Evolutionary conservation across 2,329 filamentous ascomycete species (phyloP).

Genomic region (Fusarium kyushuense): DNA sequence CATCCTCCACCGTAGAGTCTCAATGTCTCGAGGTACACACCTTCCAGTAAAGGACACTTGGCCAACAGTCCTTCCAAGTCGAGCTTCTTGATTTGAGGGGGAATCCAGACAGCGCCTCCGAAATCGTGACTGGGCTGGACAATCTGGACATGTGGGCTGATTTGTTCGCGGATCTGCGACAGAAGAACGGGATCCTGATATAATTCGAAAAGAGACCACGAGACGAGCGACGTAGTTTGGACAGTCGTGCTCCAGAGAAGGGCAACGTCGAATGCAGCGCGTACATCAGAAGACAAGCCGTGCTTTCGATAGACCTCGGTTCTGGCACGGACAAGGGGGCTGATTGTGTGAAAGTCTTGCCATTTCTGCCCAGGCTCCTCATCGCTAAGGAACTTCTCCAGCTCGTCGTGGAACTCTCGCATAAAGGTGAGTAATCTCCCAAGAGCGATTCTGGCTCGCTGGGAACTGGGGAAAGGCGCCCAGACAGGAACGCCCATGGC

Average conservation of each 20-base stretch:
- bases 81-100: slow-evolving; percentile 51
- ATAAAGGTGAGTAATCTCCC: slow-evolving; percentile 47
- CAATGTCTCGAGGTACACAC: slow-evolving; percentile 56
- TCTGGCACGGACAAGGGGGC: slow-evolving; percentile 50
- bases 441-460: slow-evolving; percentile 50
- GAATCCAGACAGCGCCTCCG: slow-evolving; percentile 52
- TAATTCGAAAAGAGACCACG: slow-evolving; percentile 59
- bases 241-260: slow-evolving; percentile 56
- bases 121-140: slow-evolving; percentile 54
- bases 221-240: slow-evolving; percentile 54
- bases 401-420: slow-evolving; percentile 52
- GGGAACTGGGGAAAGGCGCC: slow-evolving; percentile 51
- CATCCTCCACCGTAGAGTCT: slow-evolving; percentile 54
- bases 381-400: slow-evolving; percentile 52
- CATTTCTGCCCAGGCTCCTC: slow-evolving; percentile 51
- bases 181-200: slow-evolving; percentile 55
- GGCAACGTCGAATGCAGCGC: slow-evolving; percentile 53
- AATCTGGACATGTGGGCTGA: slow-evolving; percentile 50
- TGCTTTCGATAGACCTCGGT: slow-evolving; percentile 49
- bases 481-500: slow-evolving; percentile 50
- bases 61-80: slow-evolving; percentile 54
- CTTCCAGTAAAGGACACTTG: slow-evolving; percentile 55
- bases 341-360: slow-evolving; percentile 55
- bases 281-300: slow-evolving; percentile 48
- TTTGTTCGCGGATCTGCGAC: slow-evolving; percentile 54